These are phyloP conservation scores for Inosperma sp. DNA, from an alignment of 768 basidiomycete genomes.

Conservation along the genomic window DNA sequence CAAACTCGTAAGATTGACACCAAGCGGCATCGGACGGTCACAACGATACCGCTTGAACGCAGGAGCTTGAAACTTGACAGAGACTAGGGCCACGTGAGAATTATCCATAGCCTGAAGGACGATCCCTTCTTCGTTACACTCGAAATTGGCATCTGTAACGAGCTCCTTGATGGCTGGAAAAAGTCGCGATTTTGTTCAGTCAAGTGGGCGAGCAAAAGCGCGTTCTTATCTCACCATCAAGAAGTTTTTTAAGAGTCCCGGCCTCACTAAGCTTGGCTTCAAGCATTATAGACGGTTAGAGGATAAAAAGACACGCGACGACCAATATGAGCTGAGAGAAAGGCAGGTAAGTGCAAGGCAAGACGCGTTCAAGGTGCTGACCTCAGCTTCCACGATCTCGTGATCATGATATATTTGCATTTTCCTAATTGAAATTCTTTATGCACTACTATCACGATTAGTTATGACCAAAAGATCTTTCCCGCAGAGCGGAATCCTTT, in stretches of 20 bases:
- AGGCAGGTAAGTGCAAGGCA: not conserved
- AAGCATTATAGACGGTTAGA: conserved; percentile 48
- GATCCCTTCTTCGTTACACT: conserved; percentile 94
- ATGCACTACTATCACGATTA: too few species aligned
- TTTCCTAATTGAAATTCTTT: too few species aligned
- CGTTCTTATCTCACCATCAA: conserved; percentile 67
- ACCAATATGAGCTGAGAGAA: conserved; percentile 31
- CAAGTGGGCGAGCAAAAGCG: not conserved
- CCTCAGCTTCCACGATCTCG: conserved; percentile 6
- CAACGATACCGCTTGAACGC: conserved; percentile 90
- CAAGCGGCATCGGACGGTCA: conserved; percentile 90
- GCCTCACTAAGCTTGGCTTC: conserved; percentile 92
- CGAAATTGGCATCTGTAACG: conserved; percentile 96
- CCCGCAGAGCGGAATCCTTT: conserved; percentile 4
- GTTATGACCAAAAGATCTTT: too few species aligned
- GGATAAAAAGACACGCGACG: conserved; percentile 25
- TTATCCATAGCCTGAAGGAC: conserved; percentile 99
- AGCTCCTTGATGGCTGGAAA: conserved; percentile 92
- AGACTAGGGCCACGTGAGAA: conserved; percentile 96
- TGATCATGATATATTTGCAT: too few species aligned
- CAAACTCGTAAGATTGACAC: conserved; percentile 80
- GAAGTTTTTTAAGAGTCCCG: conserved; percentile 82
- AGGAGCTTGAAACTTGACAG: conserved; percentile 70
- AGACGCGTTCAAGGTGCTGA: not conserved
- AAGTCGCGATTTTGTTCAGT: conserved; percentile 2